These are phyloP conservation scores for Geotrichum bryndzae DNA, from an alignment of 1,139 yeast species.

Conservation along the genomic window DNA sequence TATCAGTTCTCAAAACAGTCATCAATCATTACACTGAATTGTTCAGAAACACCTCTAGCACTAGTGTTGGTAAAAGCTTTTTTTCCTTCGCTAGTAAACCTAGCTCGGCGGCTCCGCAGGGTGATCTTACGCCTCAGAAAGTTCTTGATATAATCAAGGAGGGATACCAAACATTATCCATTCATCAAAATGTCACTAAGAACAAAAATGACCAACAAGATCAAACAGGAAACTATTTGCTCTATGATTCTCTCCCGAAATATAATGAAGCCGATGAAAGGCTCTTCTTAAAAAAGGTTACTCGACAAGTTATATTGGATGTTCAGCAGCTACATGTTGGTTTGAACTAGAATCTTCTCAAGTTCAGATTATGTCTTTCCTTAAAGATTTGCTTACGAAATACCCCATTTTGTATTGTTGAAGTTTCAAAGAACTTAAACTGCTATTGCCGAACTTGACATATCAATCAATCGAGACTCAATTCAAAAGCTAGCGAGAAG, in stretches of 20 bases:
- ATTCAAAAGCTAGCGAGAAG: too few species aligned
- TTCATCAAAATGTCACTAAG: conserved; percentile 23
- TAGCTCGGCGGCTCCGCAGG: not conserved
- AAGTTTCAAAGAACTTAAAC: too few species aligned
- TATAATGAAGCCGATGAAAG: conserved; percentile 28
- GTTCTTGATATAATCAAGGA: conserved; percentile 28
- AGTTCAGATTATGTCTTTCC: not conserved
- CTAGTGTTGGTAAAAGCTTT: conserved; percentile 2
- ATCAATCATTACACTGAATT: conserved; percentile 28
- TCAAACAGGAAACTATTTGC: conserved; percentile 11
- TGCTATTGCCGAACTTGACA: too few species aligned
- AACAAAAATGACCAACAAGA: conserved; percentile 11
- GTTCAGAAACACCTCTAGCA: conserved; percentile 10
- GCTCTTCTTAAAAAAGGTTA: conserved; percentile 26
- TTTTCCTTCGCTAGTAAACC: not conserved
- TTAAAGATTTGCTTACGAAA: too few species aligned
- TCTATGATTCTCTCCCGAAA: conserved; percentile 26
- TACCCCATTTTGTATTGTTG: too few species aligned
- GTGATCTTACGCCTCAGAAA: conserved; percentile 23
- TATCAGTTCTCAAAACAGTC: conserved; percentile 26
- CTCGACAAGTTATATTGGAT: conserved; percentile 26
- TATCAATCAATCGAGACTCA: too few species aligned
- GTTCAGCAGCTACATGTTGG: conserved; percentile 19
- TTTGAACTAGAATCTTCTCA: not conserved
- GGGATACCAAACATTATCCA: conserved; percentile 28